phyloP scores from a whole-genome alignment of 176 grass and related monocot species.

The Avena atlantica region DNA sequence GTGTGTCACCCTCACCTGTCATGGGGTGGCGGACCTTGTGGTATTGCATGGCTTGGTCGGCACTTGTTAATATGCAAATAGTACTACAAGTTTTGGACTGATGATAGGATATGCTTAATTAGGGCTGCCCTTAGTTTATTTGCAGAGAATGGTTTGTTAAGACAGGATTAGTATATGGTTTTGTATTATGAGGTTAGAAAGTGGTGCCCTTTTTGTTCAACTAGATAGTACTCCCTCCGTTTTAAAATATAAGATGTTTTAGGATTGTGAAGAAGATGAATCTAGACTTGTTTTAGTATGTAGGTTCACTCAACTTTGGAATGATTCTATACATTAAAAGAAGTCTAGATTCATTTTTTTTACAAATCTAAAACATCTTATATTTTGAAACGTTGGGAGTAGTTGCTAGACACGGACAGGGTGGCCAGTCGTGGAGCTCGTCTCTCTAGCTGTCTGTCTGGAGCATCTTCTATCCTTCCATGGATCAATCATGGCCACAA shows the following conservation, averaged over 20 bases:
- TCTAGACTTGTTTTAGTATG: too few relatives aligned
- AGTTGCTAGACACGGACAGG: slow-evolving; percentile 30
- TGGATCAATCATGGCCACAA: slow-evolving; percentile 28
- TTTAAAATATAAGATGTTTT: too few relatives aligned
- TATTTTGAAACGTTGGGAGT: too few relatives aligned
- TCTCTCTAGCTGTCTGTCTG: slow-evolving; percentile 18
- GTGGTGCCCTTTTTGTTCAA: not conserved
- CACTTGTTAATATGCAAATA: not conserved
- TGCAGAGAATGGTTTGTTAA: not conserved
- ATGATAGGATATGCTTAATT: not conserved
- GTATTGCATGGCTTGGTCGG: not conserved
- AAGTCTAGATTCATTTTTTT: too few relatives aligned
- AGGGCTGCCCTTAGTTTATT: not conserved
- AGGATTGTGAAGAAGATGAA: too few relatives aligned
- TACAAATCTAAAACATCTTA: too few relatives aligned
- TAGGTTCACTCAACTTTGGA: too few relatives aligned
- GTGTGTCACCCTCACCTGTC: not conserved
- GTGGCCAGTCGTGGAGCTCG: not conserved
- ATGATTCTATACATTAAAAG: too few relatives aligned
- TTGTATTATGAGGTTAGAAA: not conserved
- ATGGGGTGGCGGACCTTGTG: slow-evolving; percentile 13
- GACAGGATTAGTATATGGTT: not conserved
- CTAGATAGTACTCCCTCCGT: too few relatives aligned
- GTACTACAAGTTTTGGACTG: not conserved
- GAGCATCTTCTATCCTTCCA: not conserved